Conservation (phyloP, 495 filamentous ascomycete species). For the Trichocladium uniseriatum region DNA sequence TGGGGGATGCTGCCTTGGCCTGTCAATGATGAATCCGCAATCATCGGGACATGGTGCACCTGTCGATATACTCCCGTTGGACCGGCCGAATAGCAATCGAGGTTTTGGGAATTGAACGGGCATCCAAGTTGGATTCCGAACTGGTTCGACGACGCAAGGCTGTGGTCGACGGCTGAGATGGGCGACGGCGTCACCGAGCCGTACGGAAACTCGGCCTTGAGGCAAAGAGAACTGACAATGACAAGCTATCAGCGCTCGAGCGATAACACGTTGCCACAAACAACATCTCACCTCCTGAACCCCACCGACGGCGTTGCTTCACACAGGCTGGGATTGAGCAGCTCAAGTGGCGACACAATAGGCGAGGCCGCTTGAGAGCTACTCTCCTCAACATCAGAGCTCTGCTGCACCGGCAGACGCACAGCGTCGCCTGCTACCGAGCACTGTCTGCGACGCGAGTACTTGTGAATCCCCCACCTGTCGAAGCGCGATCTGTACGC, state of each 20-base stretch:
- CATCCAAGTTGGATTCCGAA: not conserved
- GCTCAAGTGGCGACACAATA: not conserved
- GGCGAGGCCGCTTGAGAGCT: not conserved
- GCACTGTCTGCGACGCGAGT: constrained; percentile 28
- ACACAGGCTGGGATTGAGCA: not conserved
- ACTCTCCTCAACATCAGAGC: not conserved
- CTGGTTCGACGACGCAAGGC: not conserved
- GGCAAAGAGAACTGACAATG: not conserved
- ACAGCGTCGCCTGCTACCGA: constrained; percentile 5
- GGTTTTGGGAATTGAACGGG: not conserved
- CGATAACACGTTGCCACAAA: no score
- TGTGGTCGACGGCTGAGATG: not conserved
- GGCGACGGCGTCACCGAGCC: not conserved
- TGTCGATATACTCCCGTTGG: not conserved
- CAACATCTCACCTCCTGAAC: not conserved
- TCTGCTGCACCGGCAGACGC: constrained; percentile 1
- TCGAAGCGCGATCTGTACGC: constrained; percentile 39
- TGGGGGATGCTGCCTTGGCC: not conserved
- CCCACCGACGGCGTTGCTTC: not conserved
- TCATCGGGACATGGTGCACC: not conserved
- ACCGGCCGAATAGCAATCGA: not conserved
- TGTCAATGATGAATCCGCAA: not conserved
- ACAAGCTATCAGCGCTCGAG: not conserved
- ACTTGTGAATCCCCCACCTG: constrained; percentile 38
- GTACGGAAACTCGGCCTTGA: constrained; percentile 1